Base-by-base conservation (phyloP, 2,329 filamentous ascomycete species). In the Neopestalotiopsis clavispora region DNA sequence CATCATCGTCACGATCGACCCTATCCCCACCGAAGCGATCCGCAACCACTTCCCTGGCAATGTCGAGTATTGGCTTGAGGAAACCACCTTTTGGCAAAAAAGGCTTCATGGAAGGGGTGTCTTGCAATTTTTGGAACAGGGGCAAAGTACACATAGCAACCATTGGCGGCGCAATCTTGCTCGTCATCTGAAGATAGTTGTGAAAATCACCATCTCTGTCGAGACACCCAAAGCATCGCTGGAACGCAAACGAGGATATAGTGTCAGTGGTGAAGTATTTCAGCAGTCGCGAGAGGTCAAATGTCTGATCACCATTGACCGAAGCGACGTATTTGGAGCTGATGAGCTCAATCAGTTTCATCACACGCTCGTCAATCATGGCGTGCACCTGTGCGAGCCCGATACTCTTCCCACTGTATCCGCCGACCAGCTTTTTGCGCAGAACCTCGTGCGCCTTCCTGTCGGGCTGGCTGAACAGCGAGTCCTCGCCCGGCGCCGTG, bases 361-460 rank as follows among this genome's bases (percentile, higher is more conserved):
- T 69, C 5, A 89, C 78, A 57, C 84, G 82, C 17, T 78, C 73
- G 68, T 89, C 85, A 38, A 89, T 83, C 40, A 82, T 81, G 13
- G 77, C 71, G 70, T 89, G 86, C 0, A 88, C 74, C 4, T 78
- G 76, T 2, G 82, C 79, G 45, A 52, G 45, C 45, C 45, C 45
- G n/a, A 87, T 85, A 45, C 88, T 87, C 70, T 86, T 86, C 5
- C 85, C 86, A 4, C 84, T 81, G 71, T 87, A 87, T 71, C 74
- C 49, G 10, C 12, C 49, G 40, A 20, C 79, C 72, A 67, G 84
- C 71, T 86, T 85, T 13, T 82, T 80, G n/a, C 82, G 79, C 42
- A 85, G 74, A 52, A 74, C 72, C 9, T 73, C 76, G 75, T 85
- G 86, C 61, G 78, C 76, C 14, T 74, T 80, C 57, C 85, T 84